Evolutionary conservation across 306 rosid genomes (phyloP).

Genomic region (Calophaca sinica): DNA sequence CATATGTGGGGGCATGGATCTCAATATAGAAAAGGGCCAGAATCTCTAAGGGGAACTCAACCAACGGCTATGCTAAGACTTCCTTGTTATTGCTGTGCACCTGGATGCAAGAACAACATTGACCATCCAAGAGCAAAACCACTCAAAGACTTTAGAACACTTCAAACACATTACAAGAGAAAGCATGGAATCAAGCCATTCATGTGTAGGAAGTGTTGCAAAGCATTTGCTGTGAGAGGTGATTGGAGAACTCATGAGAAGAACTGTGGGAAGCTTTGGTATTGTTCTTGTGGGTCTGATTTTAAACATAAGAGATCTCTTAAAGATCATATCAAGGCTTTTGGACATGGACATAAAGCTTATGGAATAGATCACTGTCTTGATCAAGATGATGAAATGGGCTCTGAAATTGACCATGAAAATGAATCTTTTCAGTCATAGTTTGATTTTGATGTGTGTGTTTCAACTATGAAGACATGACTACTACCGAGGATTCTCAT

Average conservation of each 20-base stretch:
- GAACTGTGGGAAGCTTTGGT: constrained; percentile 96
- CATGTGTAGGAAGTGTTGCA: constrained; percentile 87
- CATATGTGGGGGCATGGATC: constrained; percentile 99
- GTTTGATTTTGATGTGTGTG: background rate
- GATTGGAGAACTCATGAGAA: constrained; percentile 99
- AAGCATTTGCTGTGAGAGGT: constrained; percentile 93
- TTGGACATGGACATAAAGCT: constrained; percentile 81
- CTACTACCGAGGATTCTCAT: constrained; percentile 27
- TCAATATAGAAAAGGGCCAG: constrained; percentile 90
- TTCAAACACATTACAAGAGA: constrained; percentile 95
- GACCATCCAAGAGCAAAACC: constrained; percentile 92
- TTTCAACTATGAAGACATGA: constrained; percentile 30
- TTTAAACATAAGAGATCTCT: constrained; percentile 93
- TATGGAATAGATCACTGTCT: constrained; percentile 67
- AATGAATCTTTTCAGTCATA: constrained; percentile 53
- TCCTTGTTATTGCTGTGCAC: constrained; percentile 88
- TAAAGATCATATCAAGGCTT: constrained; percentile 89
- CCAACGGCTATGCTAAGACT: constrained; percentile 97
- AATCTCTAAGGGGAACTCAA: constrained; percentile 88
- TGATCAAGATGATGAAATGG: constrained; percentile 68
- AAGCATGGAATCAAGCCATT: constrained; percentile 94
- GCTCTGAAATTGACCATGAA: constrained; percentile 76
- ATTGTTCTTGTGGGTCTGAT: constrained; percentile 94
- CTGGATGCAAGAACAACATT: constrained; percentile 91
- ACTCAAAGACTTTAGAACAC: constrained; percentile 89